Conservation (phyloP, 169 alveolate genomes). For the Plasmodium ovale region DNA sequence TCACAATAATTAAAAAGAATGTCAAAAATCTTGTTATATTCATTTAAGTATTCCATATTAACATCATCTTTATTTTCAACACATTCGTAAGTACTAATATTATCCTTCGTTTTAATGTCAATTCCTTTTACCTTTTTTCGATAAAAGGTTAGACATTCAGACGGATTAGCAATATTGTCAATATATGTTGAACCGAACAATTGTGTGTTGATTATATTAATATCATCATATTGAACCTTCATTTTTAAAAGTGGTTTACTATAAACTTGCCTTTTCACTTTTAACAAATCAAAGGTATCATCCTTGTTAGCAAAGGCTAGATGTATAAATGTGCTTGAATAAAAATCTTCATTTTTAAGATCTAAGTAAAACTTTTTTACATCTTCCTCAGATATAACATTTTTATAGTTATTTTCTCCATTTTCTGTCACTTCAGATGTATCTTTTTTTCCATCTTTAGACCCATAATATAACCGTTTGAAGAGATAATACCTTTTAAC, state of each 20-base stretch:
- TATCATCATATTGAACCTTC: conserved; percentile 78
- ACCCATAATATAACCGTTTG: conserved; percentile 8
- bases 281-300: conserved; percentile 52
- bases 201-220: conserved; percentile 82
- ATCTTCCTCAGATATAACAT: not conserved
- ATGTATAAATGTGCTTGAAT: conserved; percentile 41
- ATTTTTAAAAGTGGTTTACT: conserved; percentile 63
- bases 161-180: conserved; percentile 85
- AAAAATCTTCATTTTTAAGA: conserved; percentile 50
- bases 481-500: conserved; percentile 53
- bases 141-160: conserved; percentile 83
- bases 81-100: not conserved
- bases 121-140: conserved; percentile 48
- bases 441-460: not conserved
- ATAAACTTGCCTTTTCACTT: conserved; percentile 53
- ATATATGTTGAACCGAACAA: conserved; percentile 83
- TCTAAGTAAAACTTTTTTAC: conserved; percentile 11
- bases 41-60: conserved; percentile 47
- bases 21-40: conserved; percentile 68
- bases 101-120: not conserved
- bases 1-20: conserved; percentile 54
- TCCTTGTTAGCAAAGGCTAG: conserved; percentile 11
- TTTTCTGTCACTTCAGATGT: not conserved
- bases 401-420: conserved; percentile 21
- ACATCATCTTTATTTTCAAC: conserved; percentile 19